Evolutionary conservation across 2,329 filamentous ascomycete genomes (phyloP), one percentile per base, ranked within the genome.

Genomic region (Fusarium decemcellulare): DNA sequence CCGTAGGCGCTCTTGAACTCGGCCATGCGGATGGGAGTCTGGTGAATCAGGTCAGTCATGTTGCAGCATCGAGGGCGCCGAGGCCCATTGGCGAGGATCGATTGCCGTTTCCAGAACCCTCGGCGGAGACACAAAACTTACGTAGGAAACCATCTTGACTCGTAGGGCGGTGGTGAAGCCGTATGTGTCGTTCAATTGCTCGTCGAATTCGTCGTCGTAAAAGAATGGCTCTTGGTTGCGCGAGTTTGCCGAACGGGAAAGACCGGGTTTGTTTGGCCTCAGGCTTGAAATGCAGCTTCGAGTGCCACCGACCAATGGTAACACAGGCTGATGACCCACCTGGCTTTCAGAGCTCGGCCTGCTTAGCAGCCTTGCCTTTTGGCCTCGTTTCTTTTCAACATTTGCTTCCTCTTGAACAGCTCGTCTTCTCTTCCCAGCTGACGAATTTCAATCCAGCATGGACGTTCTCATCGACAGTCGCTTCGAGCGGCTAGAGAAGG

Each of bases 401-500:
- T 8, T 29, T 57, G 18, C 12, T 18, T 9, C 6, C 18, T 18
- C 36, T 39, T 10, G 9, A 23, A 34, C 42, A 18, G 8, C 30
- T 46, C 11, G 6, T n/a, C 34, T 29, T 10, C 10, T 4, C 16
- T 23, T 9, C 7, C 4, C 8, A n/a, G 7, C 27, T 11, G 40
- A 12, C 9, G 8, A 8, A 14, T 16, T 34, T 12, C 30, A 39
- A 23, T 15, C 10, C 18, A 58, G 12, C 32, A 93, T 93, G 91
- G 88, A 93, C 69, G 85, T 85, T 48, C 81, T 86, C 51, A 84
- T 93, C 8, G 88, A 92, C 67, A 77, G 75, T 47, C 88, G 87
- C 72, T 91, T 93, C 64, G 88, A 91, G 76, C 87, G 89, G 51
- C 83, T 93, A 32, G 91, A 92, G 73, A 88, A 87, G 73, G 88